Conservation (phyloP, 345 rosid genomes). For the Eucalyptus curtisii region DNA sequence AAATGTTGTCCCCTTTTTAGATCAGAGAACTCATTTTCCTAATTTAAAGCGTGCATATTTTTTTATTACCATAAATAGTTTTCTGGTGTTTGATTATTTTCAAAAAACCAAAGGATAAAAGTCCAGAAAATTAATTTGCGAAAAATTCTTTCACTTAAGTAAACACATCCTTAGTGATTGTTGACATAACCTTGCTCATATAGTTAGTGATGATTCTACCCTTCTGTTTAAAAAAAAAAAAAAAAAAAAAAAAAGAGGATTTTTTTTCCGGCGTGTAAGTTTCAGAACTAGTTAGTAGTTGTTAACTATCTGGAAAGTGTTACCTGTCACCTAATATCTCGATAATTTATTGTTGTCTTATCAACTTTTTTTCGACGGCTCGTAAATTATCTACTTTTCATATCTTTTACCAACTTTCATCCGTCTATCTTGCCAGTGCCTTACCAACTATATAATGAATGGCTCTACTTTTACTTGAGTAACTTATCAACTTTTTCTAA, state of each 20-base stretch:
- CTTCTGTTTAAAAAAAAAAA: not conserved
- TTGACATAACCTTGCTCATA: not conserved
- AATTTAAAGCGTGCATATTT: accelerated
- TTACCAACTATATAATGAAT: not conserved
- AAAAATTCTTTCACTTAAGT: not conserved
- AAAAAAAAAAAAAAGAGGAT: not conserved
- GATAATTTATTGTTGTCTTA: not conserved
- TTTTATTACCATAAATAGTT: accelerated
- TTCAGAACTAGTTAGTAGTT: accelerated
- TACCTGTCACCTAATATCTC: not conserved
- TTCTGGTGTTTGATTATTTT: accelerated
- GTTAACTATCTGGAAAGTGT: not conserved
- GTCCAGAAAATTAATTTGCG: accelerated
- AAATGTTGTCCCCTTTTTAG: accelerated
- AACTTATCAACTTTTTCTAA: not conserved
- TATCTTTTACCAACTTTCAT: not conserved
- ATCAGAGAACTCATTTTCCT: not conserved
- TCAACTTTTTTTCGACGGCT: not conserved
- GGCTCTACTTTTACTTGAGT: not conserved
- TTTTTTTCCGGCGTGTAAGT: accelerated
- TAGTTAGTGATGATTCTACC: not conserved
- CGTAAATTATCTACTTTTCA: not conserved
- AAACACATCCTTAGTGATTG: not conserved
- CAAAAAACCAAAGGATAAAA: not conserved
- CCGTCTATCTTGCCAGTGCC: not conserved